A percentile compares a stretch with the other conserved stretches of the same genome.
phyloP scores from a whole-genome alignment of 805 yeast species.

The Wickerhamiella hasegawae region DNA sequence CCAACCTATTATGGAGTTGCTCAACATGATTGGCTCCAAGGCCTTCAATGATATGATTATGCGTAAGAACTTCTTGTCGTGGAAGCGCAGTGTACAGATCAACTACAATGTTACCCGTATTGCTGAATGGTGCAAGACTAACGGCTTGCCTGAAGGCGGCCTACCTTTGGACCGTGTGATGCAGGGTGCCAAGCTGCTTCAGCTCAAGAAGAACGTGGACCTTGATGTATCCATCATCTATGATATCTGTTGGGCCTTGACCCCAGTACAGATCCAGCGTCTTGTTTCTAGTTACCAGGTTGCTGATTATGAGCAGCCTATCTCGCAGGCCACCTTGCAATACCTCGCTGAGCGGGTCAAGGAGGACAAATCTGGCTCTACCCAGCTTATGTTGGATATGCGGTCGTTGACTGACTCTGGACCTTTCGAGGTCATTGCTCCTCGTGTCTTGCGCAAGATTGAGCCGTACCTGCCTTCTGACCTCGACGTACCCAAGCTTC shows the following conservation, averaged over 20 bases:
- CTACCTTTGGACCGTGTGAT: slow-evolving; percentile 69
- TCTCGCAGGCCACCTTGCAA: slow-evolving; percentile 63
- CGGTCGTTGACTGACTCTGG: slow-evolving; percentile 25
- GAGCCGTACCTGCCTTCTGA: slow-evolving; percentile 78
- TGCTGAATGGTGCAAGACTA: slow-evolving; percentile 97
- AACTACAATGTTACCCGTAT: slow-evolving; percentile 91
- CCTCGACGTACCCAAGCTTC: slow-evolving; percentile 75
- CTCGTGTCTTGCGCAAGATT: slow-evolving; percentile 55
- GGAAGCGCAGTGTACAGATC: slow-evolving; percentile 96
- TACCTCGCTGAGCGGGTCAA: slow-evolving; percentile 42
- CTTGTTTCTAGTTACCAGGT: slow-evolving; percentile 74
- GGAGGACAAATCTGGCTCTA: slow-evolving; percentile 29
- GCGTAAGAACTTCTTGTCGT: slow-evolving; percentile 85
- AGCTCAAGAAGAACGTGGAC: slow-evolving; percentile 73
- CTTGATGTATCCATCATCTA: slow-evolving; percentile 84
- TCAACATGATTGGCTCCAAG: slow-evolving; percentile 75
- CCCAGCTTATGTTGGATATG: slow-evolving; percentile 25
- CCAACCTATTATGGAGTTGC: slow-evolving; percentile 67
- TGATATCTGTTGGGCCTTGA: slow-evolving; percentile 87
- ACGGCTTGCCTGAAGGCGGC: slow-evolving; percentile 76
- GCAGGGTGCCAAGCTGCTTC: slow-evolving; percentile 86
- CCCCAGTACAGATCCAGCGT: slow-evolving; percentile 91
- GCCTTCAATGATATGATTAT: slow-evolving; percentile 91
- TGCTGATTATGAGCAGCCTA: slow-evolving; percentile 91
- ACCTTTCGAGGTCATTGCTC: slow-evolving; percentile 26